Base-by-base conservation (phyloP, 169 alveolate genomes). In the Perkinsus marinus region DNA sequence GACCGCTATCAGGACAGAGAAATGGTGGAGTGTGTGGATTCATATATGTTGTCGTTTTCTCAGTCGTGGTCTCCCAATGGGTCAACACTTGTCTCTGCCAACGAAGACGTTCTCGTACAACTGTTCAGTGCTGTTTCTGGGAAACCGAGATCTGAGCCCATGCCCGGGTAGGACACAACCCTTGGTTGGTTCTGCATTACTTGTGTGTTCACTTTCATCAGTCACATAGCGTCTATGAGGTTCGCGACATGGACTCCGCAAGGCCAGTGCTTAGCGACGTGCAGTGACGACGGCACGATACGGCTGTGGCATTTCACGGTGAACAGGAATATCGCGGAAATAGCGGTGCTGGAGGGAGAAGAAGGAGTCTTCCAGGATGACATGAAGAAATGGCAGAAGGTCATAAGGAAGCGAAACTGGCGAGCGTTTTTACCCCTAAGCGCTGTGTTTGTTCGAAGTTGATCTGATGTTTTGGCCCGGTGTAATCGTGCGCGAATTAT, bases 61-160 rank as follows among this genome's bases (percentile, higher is more conserved):
- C 46, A 57, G 79, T 69, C 89, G n/a, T 93, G 94, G 94, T 93
- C 94, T 16, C 94, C 94, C 43, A 93, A 93, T 39, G 92, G 68
- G 5, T 90, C 92, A 47, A 39, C 92, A 0, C 0, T 46, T n/a
- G 91, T 90, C 69, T 39, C 92, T n/a, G 90, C 93, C 10, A 89
- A 90, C n/a, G 94, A 93, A 90, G 94, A 93, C 91, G 92, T 91
- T 69, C 89, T 89, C 43, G 92, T 93, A 57, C 93, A 92, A 46
- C 92, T 93, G 43, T 93, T 91, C 90, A 91, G 93, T 30, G 94
- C 94, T 2, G 94, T 93, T 57, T 91, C 93, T 38, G 94, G 94
- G n/a, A 92, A 93, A 91, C 92, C 93, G 39, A 92, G 94, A 13
- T 91, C 93, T 0, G 94, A 89, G 92, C 94, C 94, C 7, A 38